phyloP scores from a whole-genome alignment of 2,329 filamentous ascomycete genomes.

The Fusarium foetens region DNA sequence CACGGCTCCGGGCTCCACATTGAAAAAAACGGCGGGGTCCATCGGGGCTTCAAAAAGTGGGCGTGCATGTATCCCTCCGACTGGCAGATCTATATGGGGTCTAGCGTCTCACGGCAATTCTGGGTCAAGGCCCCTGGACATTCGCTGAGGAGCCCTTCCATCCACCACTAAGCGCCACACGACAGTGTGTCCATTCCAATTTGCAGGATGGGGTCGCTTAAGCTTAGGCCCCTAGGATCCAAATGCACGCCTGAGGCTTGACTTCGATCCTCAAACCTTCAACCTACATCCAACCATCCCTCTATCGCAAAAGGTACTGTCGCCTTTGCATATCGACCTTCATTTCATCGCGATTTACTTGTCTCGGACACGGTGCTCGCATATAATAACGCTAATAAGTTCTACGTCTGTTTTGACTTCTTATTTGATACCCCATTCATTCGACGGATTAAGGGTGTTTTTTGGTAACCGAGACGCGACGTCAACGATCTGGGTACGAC shows the following conservation, averaged over 20 bases:
- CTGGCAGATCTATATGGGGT: conserved; percentile 12
- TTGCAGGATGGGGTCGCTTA: conserved; percentile 30
- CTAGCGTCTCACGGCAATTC: conserved; percentile 37
- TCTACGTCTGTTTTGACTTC: conserved; percentile 6
- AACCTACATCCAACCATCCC: conserved; percentile 29
- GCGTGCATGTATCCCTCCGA: conserved; percentile 32
- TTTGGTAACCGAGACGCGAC: conserved; percentile 27
- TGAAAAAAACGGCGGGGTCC: conserved; percentile 22
- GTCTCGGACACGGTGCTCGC: background rate
- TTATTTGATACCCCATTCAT: conserved; percentile 10
- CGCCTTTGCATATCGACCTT: conserved; percentile 23
- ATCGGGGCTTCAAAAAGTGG: conserved; percentile 16
- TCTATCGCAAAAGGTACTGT: conserved; percentile 24
- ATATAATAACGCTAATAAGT: conserved; percentile 7
- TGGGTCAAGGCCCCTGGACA: conserved; percentile 8
- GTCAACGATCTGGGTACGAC: conserved; percentile 4
- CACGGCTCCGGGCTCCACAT: conserved; percentile 37
- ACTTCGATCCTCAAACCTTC: conserved; percentile 34
- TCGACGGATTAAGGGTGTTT: background rate
- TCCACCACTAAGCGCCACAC: conserved; percentile 33
- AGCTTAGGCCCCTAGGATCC: conserved; percentile 12
- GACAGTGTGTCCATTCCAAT: conserved; percentile 37
- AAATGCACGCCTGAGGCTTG: conserved; percentile 24
- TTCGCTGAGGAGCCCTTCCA: conserved; percentile 1
- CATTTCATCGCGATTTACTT: conserved; percentile 9